Base-by-base conservation (phyloP, 179 eudicot species). In the Beta lomatogona region DNA sequence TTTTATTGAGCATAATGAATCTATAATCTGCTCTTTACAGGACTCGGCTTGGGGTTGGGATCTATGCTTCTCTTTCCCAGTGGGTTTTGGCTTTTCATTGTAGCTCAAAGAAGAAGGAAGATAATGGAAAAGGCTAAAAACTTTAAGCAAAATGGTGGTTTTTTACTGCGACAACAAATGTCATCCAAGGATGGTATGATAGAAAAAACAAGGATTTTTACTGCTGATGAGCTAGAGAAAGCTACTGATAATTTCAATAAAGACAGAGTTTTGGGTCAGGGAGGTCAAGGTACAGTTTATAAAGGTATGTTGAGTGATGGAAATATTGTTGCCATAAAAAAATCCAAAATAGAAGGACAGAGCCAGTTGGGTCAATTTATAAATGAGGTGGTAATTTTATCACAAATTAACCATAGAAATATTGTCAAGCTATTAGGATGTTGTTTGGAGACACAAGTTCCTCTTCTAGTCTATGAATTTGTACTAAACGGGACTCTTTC, bases 381-480 rank as follows among this genome's bases (percentile, higher is more conserved):
- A n/a, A 91, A 91, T 58, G 94, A 91, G 73, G 82, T 91, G 36
- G 85, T 85, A 0, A 63, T 91, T 67, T 57, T 91, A 11, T 82
- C 91, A 0, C 90, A 84, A 70, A 79, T 89, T 14, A 88, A 86
- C 82, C 92, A 89, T 22, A 81, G 85, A 22, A 86, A 91, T 74
- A 83, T 91, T 0, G 94, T 90, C 1, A 84, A 85, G 67, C 19
- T 89, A 1, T 31, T 87, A 0, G 90, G 93, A 19, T 89, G 89
- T 74, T 89, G 91, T 68, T 78, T 90, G 61, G 90, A 90, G 66
- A 87, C 90, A 0, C 85, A 87, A 25, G 87, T 89, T n/a, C 93
- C 90, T n/a, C 21, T 88, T 3, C 79, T 91, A 9, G 92, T 91
- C 57, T 91, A 88, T 41, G 93, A 91, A 44, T 91, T 82, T 59